Evolutionary conservation across 805 yeast species (phyloP).

Genomic region (Sugiyamaella chiloensis): DNA sequence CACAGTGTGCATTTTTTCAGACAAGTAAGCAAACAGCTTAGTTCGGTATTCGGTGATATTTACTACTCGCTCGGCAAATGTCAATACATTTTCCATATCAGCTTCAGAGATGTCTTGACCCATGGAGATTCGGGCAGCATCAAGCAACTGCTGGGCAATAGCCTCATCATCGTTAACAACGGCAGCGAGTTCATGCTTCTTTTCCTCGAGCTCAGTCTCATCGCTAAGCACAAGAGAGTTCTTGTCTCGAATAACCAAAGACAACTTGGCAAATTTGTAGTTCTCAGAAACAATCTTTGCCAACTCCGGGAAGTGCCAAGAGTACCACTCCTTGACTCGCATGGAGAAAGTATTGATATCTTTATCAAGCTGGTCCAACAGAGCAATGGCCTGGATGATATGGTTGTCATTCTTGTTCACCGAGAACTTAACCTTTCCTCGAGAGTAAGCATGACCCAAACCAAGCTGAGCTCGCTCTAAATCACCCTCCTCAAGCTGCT

Average conservation of each 20-base stretch:
- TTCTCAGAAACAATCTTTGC: conserved; percentile 89
- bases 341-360: conserved; percentile 95
- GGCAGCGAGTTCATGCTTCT: conserved; percentile 85
- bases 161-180: conserved; percentile 89
- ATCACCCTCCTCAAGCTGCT: conserved; percentile 91
- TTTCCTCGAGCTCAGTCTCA: conserved; percentile 34
- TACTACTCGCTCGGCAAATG: conserved; percentile 92
- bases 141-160: conserved; percentile 84
- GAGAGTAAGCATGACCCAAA: conserved; percentile 97
- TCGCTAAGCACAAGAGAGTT: conserved; percentile 59
- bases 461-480: conserved; percentile 98
- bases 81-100: conserved; percentile 86
- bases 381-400: conserved; percentile 97
- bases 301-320: conserved; percentile 98
- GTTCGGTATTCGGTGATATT: conserved; percentile 88
- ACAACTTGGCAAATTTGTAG: conserved; percentile 78
- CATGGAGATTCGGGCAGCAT: conserved; percentile 96
- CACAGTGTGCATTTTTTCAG: conserved; percentile 95
- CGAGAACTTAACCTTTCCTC: conserved; percentile 98
- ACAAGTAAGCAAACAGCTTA: conserved; percentile 76
- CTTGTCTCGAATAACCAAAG: conserved; percentile 82
- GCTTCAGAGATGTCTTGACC: conserved; percentile 96
- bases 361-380: conserved; percentile 95
- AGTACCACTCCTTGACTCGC: conserved; percentile 98
- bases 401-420: conserved; percentile 99